Evolutionary conservation across 805 yeast species (phyloP), one percentile per base, ranked within the genome.

Genomic region (Spathaspora gorwiae): DNA sequence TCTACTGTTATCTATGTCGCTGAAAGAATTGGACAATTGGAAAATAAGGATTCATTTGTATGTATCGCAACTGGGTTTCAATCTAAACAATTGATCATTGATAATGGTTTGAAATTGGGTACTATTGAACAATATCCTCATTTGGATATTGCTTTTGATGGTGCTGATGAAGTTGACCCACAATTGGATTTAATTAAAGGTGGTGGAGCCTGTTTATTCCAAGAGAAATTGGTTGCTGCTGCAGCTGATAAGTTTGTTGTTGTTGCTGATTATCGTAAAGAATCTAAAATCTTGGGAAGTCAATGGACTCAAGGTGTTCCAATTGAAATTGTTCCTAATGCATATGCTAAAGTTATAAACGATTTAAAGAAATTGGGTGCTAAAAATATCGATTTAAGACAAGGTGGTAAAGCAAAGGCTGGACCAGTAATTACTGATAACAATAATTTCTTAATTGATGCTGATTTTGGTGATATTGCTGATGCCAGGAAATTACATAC

Each of bases 21-120:
- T 24, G 98, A 94, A 65, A 76, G 97, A 58, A 77, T 94, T 46
- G 96, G 95, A 7, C 90, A 86, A 64, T 66, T 78, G 47, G 45
- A 59, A 32, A 68, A 75, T 54, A 79, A 84, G 57, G 55, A 61
- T 26, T 62, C 76, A 37, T 81, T 87, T 53, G 78, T 81, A 30
- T 94, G 96, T 66, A 81, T 94, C 39, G 96, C 99, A 42, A 94
- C 99, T 1, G 99, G 99, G 1, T 94, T 90, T 75, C 99, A 94
- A 68, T 85, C 95, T 38, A 86, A 86, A 58, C 88, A 84, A 56
- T 76, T 94, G 54, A 90, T 94, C 55, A 70, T 88, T 47, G 85
- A 80, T 47, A 90, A 90, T 56, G 94, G 94, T 0, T 73, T 94
- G 51, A 75, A 65, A 35, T 72, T 90, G 52, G 96, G 95, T 1